Conservation (phyloP, 2,329 filamentous ascomycete species). For the Fusarium torulosum region DNA sequence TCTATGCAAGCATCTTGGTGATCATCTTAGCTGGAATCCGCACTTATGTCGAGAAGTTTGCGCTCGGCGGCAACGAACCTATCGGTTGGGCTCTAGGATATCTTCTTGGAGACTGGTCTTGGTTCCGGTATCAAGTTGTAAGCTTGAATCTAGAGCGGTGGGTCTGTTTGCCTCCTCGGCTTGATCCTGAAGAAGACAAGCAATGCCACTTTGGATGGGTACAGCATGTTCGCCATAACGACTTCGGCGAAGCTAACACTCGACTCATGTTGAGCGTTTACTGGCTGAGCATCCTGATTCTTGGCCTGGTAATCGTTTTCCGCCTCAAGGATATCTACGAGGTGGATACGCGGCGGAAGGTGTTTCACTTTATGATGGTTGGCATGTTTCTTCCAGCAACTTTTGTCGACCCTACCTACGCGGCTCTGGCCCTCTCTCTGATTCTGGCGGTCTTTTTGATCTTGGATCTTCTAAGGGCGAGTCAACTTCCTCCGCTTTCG, state of each 20-base stretch:
- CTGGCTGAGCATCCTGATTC: constrained; percentile 75
- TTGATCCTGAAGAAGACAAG: constrained; percentile 46
- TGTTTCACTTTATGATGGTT: constrained; percentile 99
- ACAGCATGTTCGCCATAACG: constrained; percentile 72
- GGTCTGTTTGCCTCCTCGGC: constrained; percentile 75
- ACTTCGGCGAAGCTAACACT: constrained; percentile 81
- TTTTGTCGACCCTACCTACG: constrained; percentile 88
- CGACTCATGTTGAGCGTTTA: constrained; percentile 82
- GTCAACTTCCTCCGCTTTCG: constrained; percentile 89
- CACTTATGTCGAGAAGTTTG: constrained; percentile 73
- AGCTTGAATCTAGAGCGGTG: constrained; percentile 77
- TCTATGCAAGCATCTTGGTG: constrained; percentile 75
- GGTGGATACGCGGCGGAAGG: constrained; percentile 94
- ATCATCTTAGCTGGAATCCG: constrained; percentile 80
- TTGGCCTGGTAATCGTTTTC: constrained; percentile 81
- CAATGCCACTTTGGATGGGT: constrained; percentile 69
- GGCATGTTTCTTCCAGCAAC: constrained; percentile 91
- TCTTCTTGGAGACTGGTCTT: constrained; percentile 81
- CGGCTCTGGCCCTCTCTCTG: constrained; percentile 81
- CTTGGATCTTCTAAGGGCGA: constrained; percentile 89
- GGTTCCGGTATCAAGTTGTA: constrained; percentile 78
- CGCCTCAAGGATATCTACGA: constrained; percentile 81
- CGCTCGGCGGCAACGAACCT: constrained; percentile 80
- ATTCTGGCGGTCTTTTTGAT: constrained; percentile 88
- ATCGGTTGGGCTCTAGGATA: constrained; percentile 95